Percentiles rank a stretch among this genome's conserved stretches.
phyloP scores from a whole-genome alignment of 2,329 filamentous ascomycete species.

The Ascochyta lentis region DNA sequence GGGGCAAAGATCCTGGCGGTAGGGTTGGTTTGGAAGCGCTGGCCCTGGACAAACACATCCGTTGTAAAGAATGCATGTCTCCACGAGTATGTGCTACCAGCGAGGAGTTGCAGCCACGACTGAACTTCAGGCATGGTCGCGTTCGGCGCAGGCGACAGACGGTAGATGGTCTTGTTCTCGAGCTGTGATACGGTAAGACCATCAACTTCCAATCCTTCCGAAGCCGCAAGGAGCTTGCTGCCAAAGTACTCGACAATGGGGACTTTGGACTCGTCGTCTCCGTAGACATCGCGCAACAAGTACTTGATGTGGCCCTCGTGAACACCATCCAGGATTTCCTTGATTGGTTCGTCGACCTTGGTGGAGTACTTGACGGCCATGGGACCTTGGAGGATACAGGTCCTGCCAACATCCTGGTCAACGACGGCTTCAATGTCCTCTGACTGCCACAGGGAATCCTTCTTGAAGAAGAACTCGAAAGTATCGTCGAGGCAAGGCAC shows the following conservation, averaged over 20 bases:
- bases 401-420: conserved; percentile 92
- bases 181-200: conserved; percentile 85
- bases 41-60: conserved; percentile 91
- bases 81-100: conserved; percentile 87
- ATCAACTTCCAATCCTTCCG: conserved; percentile 74
- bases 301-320: conserved; percentile 85
- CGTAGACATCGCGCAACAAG: conserved; percentile 81
- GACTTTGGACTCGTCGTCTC: conserved; percentile 73
- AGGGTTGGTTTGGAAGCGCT: conserved; percentile 97
- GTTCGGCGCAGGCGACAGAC: conserved; percentile 77
- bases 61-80: conserved; percentile 92
- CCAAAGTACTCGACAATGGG: conserved; percentile 95
- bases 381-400: conserved; percentile 94
- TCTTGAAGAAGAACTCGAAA: conserved; percentile 99
- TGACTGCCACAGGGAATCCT: conserved; percentile 98
- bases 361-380: conserved; percentile 91
- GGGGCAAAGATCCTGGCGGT: conserved; percentile 91
- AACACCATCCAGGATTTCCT: conserved; percentile 91
- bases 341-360: conserved; percentile 88
- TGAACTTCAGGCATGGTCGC: conserved; percentile 78
- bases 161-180: conserved; percentile 79
- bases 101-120: conserved; percentile 86
- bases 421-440: conserved; percentile 97
- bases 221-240: conserved; percentile 77
- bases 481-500: conserved; percentile 95